Evolutionary conservation across 176 grass and related monocot species (phyloP), one percentile per base, ranked within the genome.

Genomic region (Oryza meridionalis): DNA sequence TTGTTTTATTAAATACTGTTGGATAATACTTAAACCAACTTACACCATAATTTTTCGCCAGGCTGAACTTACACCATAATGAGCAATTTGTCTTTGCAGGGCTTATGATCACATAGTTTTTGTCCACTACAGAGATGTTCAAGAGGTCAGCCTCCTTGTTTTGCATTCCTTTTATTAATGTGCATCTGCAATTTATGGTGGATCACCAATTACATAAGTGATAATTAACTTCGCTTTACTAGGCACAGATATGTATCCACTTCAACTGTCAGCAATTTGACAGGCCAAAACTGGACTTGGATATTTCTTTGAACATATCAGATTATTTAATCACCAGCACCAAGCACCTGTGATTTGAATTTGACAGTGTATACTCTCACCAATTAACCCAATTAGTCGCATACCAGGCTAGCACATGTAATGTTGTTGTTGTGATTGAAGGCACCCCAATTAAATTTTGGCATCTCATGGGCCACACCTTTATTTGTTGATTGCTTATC

Each of bases 81-180:
- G 50, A 74, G 12, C 12, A 17, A 42, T 82, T 85, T 31, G 45
- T 81, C 22, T 94, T 88, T 99, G 73, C 93, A 99, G 97, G 89
- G 88, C 75, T 75, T 96, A 96, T 91, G 91, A 96, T 0, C 93
- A 99, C 86, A 95, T 99, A 42, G 97, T 96, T 76, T 55, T 99
- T 81, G 97, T 99, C 70, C 97, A 99, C 62, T 99, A 99, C 43
- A 92, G 93, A 89, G 97, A 96, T 77, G 78, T 85, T 67, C 45
- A 43, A 15, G 89, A 96, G 93, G 97, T 98, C 73, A 73, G 88
- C 79, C 79, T 80, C 69, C 76, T 76, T 83, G 22, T 75, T 63
- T 88, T 81, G 26, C 40, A 64, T 87, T 86, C 46, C 65, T 72
- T 85, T 25, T 78, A n/a, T 22, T 65, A 67, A 55, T 78, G 58